Base-by-base conservation (phyloP, 768 basidiomycete genomes). In the Suillus plorans region DNA sequence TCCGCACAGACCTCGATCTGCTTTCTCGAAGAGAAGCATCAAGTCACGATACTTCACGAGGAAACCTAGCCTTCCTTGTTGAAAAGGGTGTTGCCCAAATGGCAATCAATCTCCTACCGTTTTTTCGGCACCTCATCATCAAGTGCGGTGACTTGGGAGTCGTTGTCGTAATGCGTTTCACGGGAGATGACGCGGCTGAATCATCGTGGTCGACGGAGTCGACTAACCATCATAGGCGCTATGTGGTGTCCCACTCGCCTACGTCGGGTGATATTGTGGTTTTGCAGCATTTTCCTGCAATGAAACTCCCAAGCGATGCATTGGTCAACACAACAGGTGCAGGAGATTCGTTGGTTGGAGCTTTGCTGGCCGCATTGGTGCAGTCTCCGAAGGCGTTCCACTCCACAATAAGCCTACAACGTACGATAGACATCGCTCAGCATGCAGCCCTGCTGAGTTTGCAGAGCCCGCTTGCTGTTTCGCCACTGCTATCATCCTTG, bases 281-380 rank as follows among this genome's bases (percentile, higher is more conserved):
- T 7, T 56, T 96, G 37, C 86, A 88, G 49, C 91, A 95, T 72
- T 94, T 90, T 73, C 86, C 92, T 13, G 81, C 92, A 9, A 69
- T 83, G 20, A 72, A 75, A 1, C 66, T 79, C 18, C 76, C 84
- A 12, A 70, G 65, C 4, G 72, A 74, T 18, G 70, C 73, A 31
- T 69, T 80, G 12, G 77, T 89, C 25, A 95, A 89, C 68, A 92
- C 94, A 10, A 98, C 96, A 0, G 97, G 97, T 1, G 95, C 93
- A 1, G 96, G 96, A 0, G 96, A 98, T 77, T 89, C 92, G 4
- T 84, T 97, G 31, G 95, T 92, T 1, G 96, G 95, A 7, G 86
- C 90, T 1, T 71, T 97, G 37, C 75, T 96, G n/a, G 90, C 94
- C 6, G 79, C 80, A 10, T 76, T 95, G n/a, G 77, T 80, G 14